Evolutionary conservation across 768 basidiomycete genomes (phyloP).

Genomic region (Suillus subluteus): DNA sequence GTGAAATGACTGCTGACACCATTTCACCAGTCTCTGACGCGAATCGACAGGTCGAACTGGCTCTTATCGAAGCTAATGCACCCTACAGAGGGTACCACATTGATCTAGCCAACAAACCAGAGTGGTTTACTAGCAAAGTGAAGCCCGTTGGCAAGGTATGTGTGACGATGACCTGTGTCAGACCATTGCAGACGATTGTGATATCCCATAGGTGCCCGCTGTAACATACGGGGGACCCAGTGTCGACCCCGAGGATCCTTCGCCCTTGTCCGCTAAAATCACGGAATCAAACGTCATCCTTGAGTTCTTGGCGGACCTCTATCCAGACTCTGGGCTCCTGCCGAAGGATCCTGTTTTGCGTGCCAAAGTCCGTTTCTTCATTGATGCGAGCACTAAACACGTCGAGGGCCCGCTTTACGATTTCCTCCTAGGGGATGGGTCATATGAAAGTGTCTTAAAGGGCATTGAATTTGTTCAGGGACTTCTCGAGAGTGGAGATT

Average conservation of each 20-base stretch:
- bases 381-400: constrained; percentile 49
- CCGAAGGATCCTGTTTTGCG: constrained; percentile 56
- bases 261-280: constrained; percentile 55
- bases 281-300: constrained; percentile 65
- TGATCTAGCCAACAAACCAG: constrained; percentile 62
- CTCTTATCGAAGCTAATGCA: constrained; percentile 54
- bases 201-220: constrained; percentile 50
- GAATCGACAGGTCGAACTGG: constrained; percentile 49
- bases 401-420: constrained; percentile 16
- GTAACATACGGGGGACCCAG: constrained; percentile 60
- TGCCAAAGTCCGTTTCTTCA: constrained; percentile 62
- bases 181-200: background rate
- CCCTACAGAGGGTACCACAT: constrained; percentile 54
- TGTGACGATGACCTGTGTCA: background rate
- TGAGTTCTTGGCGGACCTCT: constrained; percentile 64
- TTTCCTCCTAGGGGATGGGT: constrained; percentile 39
- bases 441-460: constrained; percentile 41
- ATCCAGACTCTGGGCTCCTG: constrained; percentile 45
- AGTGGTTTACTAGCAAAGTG: constrained; percentile 62
- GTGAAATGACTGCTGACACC: constrained; percentile 31
- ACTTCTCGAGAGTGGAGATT: constrained; percentile 48
- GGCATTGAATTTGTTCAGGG: constrained; percentile 51
- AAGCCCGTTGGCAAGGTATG: constrained; percentile 65
- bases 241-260: constrained; percentile 53
- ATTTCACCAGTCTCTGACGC: background rate